These are phyloP conservation scores for Colletotrichum eleusines DNA, from an alignment of 2,329 filamentous ascomycete genomes.

Conservation along the genomic window DNA sequence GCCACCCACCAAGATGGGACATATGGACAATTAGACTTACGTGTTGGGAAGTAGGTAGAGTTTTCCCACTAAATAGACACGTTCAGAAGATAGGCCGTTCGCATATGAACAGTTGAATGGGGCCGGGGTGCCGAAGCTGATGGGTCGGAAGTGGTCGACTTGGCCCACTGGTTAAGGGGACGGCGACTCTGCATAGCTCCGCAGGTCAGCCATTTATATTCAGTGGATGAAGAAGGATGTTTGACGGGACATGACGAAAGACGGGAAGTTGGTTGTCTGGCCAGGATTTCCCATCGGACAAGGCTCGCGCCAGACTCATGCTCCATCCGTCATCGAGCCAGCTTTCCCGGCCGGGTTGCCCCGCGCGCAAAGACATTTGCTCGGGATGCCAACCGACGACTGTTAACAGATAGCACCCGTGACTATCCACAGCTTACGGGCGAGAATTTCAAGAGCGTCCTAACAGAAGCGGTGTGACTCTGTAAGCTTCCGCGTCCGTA, in stretches of 20 bases:
- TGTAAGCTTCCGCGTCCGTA: no score
- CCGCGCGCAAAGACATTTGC: background rate
- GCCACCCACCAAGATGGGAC: slow-evolving; percentile 13
- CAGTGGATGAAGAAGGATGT: background rate
- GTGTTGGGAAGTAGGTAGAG: slow-evolving; percentile 1
- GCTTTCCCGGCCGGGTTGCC: slow-evolving; percentile 4
- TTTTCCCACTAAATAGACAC: background rate
- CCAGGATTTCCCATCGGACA: background rate
- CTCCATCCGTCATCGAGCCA: background rate
- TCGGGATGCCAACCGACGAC: no score
- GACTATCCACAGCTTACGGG: background rate
- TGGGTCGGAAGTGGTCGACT: background rate
- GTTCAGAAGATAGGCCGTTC: background rate
- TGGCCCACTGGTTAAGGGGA: background rate
- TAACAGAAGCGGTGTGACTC: background rate
- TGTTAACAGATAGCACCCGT: background rate
- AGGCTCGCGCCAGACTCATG: background rate
- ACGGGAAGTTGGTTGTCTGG: background rate
- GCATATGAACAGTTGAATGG: background rate
- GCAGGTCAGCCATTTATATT: background rate
- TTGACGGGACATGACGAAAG: background rate
- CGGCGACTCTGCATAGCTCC: background rate
- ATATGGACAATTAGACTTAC: background rate
- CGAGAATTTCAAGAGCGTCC: no score
- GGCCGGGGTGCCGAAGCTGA: background rate